phyloP scores from a whole-genome alignment of 441 rosid genomes.

The Euphorbia schlechtendalii region DNA sequence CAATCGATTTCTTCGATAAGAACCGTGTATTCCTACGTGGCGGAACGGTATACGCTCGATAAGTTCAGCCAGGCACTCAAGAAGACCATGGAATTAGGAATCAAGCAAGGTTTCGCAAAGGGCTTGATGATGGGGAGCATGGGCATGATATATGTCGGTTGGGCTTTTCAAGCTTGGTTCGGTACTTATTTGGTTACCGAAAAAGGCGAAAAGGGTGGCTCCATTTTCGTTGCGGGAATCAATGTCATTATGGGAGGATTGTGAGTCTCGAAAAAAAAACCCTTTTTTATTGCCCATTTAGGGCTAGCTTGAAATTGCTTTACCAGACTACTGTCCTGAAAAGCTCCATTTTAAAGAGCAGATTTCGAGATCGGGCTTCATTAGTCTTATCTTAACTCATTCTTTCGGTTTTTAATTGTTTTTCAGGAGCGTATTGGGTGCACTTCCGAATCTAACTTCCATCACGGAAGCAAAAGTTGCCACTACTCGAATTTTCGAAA shows the following conservation, averaged over 20 bases:
- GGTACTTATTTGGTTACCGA: slow-evolving; percentile 58
- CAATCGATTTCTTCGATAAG: slow-evolving; percentile 66
- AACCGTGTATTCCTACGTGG: slow-evolving; percentile 57
- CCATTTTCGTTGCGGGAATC: slow-evolving; percentile 52
- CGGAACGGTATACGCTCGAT: slow-evolving; percentile 40
- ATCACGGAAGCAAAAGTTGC: slow-evolving; percentile 54
- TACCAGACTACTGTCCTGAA: too few species aligned
- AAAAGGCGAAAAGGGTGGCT: slow-evolving; percentile 53
- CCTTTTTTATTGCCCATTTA: background rate
- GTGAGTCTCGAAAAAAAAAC: slow-evolving; percentile 21
- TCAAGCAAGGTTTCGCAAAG: slow-evolving; percentile 55
- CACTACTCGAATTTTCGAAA: slow-evolving; percentile 42
- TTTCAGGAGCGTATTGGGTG: slow-evolving; percentile 49
- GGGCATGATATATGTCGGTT: slow-evolving; percentile 57
- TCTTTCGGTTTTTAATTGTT: slow-evolving; percentile 8
- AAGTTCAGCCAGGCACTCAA: slow-evolving; percentile 52
- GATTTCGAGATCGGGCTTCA: too few species aligned
- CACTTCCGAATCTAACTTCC: slow-evolving; percentile 53
- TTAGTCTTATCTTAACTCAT: slow-evolving; percentile 5
- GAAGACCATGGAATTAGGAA: slow-evolving; percentile 45
- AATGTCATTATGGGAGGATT: slow-evolving; percentile 62
- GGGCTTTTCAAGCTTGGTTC: slow-evolving; percentile 68
- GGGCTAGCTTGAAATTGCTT: too few species aligned
- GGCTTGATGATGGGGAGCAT: slow-evolving; percentile 70
- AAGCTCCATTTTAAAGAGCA: too few species aligned